A percentile compares a stretch with the other conserved stretches of the same genome.
Evolutionary conservation across 176 grass and related monocot genomes (phyloP).

Genomic region (Lolium rigidum): DNA sequence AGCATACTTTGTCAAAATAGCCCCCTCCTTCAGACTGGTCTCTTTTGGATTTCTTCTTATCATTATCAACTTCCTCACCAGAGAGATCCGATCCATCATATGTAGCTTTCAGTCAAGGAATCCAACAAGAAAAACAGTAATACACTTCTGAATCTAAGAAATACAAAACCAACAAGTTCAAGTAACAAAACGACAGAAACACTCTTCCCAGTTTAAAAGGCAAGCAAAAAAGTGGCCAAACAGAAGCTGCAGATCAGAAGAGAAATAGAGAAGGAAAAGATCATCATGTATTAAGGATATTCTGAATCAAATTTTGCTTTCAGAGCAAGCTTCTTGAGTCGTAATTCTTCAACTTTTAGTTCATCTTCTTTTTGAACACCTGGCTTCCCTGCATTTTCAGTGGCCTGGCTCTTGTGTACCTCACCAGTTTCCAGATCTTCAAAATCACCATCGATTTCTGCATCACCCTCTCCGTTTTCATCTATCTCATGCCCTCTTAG

Average conservation of each 20-base stretch:
- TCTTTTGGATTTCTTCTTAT: slow-evolving; percentile 64
- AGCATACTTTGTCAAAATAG: slow-evolving; percentile 91
- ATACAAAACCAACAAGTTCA: not conserved
- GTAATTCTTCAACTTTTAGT: slow-evolving; percentile 70
- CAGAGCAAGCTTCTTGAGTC: slow-evolving; percentile 85
- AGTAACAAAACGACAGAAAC: not conserved
- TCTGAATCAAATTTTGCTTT: slow-evolving; percentile 85
- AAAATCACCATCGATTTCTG: slow-evolving; percentile 76
- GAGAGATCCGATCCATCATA: slow-evolving; percentile 77
- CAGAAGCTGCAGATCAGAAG: slow-evolving; percentile 14
- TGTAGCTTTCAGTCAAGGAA: slow-evolving; percentile 79
- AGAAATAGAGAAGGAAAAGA: slow-evolving; percentile 34
- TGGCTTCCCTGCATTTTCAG: slow-evolving; percentile 43
- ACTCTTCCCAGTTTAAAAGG: not conserved
- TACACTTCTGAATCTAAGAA: not conserved
- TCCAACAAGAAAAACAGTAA: slow-evolving; percentile 8
- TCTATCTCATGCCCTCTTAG: slow-evolving; percentile 60
- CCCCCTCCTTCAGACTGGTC: slow-evolving; percentile 63
- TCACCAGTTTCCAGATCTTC: slow-evolving; percentile 98
- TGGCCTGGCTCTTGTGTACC: slow-evolving; percentile 48
- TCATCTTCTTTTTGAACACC: slow-evolving; percentile 46
- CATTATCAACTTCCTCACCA: slow-evolving; percentile 64
- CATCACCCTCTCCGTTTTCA: slow-evolving; percentile 68
- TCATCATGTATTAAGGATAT: slow-evolving; percentile 69
- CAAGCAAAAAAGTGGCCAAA: slow-evolving; percentile 34